Percentiles rank a stretch among this genome's conserved stretches.
Evolutionary conservation across 257 asterid genomes (phyloP).

Genomic region (Petunia secreta): DNA sequence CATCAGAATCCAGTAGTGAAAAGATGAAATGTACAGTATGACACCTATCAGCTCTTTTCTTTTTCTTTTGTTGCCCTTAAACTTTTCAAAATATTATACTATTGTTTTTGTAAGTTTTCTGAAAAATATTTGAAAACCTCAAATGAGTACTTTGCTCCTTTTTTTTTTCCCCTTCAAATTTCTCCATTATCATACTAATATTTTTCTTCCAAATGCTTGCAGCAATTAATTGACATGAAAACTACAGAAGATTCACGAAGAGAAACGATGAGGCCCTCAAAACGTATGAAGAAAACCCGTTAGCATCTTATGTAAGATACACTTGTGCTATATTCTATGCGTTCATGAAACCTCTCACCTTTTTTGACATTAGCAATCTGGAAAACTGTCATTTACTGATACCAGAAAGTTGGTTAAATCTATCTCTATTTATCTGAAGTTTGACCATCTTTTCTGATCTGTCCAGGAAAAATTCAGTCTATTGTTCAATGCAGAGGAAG

Average conservation of each 20-base stretch:
- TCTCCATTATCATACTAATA: not conserved
- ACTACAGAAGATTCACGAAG: conserved; percentile 54
- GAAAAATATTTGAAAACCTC: not conserved
- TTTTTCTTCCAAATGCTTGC: conserved; percentile 37
- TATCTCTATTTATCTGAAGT: not conserved
- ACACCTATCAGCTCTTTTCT: not conserved
- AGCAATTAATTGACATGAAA: conserved; percentile 62
- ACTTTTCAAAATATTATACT: not conserved
- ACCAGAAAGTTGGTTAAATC: conserved; percentile 9
- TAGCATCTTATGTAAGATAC: conserved; percentile 32
- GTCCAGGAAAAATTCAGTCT: not conserved
- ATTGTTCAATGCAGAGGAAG: not conserved
- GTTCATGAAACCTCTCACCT: conserved; percentile 1
- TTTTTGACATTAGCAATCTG: not conserved
- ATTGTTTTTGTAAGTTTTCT: not conserved
- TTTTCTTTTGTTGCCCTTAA: not conserved
- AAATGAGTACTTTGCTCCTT: not conserved
- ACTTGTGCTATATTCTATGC: not conserved
- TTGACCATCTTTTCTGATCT: not conserved
- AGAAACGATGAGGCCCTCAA: conserved; percentile 61
- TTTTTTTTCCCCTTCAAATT: not conserved
- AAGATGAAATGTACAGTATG: not conserved
- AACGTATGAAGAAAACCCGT: conserved; percentile 63
- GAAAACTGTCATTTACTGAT: not conserved
- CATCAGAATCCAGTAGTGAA: not conserved